Conservation (phyloP, 768 basidiomycete genomes). For the Thelephora ganbajun region DNA sequence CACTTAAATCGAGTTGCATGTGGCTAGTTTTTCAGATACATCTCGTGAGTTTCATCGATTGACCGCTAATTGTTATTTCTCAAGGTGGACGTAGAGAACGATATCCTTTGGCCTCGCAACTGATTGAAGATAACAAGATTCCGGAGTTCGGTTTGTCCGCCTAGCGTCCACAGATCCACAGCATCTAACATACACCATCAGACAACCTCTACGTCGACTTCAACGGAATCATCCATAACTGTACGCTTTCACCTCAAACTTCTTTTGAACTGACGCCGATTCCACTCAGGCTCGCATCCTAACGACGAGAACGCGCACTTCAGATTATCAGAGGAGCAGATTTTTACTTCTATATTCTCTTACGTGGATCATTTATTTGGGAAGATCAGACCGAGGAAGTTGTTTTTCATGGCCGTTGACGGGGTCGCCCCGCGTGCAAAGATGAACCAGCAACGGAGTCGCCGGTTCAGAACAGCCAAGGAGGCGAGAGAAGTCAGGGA, state of each 20-base stretch:
- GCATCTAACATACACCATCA: slow-evolving; percentile 17
- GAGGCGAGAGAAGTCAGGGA: slow-evolving; percentile 80
- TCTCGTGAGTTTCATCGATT: slow-evolving; percentile 46
- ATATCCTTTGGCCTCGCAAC: slow-evolving; percentile 94
- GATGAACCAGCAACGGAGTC: slow-evolving; percentile 96
- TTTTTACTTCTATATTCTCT: slow-evolving; percentile 91
- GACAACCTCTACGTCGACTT: slow-evolving; percentile 91
- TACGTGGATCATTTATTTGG: slow-evolving; percentile 95
- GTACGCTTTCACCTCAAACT: slow-evolving; percentile 16
- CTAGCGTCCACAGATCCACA: background rate
- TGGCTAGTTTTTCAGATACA: slow-evolving; percentile 86
- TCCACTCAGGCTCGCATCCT: slow-evolving; percentile 68
- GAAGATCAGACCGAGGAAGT: slow-evolving; percentile 94
- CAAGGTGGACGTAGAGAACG: slow-evolving; percentile 50
- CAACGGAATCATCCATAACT: slow-evolving; percentile 86
- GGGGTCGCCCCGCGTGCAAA: slow-evolving; percentile 96
- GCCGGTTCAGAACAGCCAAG: slow-evolving; percentile 88
- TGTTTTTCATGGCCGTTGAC: slow-evolving; percentile 98
- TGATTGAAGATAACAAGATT: slow-evolving; percentile 97
- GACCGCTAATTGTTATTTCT: slow-evolving; percentile 4
- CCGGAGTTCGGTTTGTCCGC: slow-evolving; percentile 77
- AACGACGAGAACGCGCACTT: slow-evolving; percentile 95
- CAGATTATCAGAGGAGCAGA: slow-evolving; percentile 90
- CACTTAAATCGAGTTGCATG: background rate
- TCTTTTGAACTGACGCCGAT: background rate